phyloP scores from a whole-genome alignment of 352 stramenopile genomes.

The Chrysophaeum taylorii region DNA sequence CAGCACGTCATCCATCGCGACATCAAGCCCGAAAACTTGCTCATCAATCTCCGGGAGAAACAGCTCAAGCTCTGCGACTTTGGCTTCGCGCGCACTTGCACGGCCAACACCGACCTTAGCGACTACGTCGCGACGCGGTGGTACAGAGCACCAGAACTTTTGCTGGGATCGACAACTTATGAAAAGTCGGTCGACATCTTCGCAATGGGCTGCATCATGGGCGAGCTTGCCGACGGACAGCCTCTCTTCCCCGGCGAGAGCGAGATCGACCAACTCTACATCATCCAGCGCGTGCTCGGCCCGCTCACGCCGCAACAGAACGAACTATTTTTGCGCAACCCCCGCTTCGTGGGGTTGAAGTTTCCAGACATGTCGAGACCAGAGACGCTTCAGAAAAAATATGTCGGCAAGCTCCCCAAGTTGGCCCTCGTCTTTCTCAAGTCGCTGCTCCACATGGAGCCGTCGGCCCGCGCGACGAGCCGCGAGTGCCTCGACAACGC shows the following conservation, averaged over 20 bases:
- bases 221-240: slow-evolving; percentile 65
- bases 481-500: slow-evolving; percentile 63
- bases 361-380: slow-evolving; percentile 78
- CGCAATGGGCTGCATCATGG: slow-evolving; percentile 78
- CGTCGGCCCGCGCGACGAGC: slow-evolving; percentile 57
- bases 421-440: slow-evolving; percentile 65
- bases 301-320: slow-evolving; percentile 48
- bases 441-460: slow-evolving; percentile 56
- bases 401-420: slow-evolving; percentile 67
- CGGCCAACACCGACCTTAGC: slow-evolving; percentile 41
- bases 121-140: slow-evolving; percentile 90
- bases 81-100: slow-evolving; percentile 50
- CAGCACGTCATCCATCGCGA: slow-evolving; percentile 75
- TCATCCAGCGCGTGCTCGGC: slow-evolving; percentile 32
- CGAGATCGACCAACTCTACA: slow-evolving; percentile 52
- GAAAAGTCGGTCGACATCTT: slow-evolving; percentile 82
- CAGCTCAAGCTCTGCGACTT: slow-evolving; percentile 63
- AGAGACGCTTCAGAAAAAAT: slow-evolving; percentile 77
- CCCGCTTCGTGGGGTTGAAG: slow-evolving; percentile 75
- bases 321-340: slow-evolving; percentile 76
- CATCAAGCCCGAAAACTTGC: slow-evolving; percentile 89
- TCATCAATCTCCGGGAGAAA: slow-evolving; percentile 42
- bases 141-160: slow-evolving; percentile 80
- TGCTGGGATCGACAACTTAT: slow-evolving; percentile 79
- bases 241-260: slow-evolving; percentile 63